Base-by-base conservation (phyloP, 805 yeast species). In the Candida silvicultrix region DNA sequence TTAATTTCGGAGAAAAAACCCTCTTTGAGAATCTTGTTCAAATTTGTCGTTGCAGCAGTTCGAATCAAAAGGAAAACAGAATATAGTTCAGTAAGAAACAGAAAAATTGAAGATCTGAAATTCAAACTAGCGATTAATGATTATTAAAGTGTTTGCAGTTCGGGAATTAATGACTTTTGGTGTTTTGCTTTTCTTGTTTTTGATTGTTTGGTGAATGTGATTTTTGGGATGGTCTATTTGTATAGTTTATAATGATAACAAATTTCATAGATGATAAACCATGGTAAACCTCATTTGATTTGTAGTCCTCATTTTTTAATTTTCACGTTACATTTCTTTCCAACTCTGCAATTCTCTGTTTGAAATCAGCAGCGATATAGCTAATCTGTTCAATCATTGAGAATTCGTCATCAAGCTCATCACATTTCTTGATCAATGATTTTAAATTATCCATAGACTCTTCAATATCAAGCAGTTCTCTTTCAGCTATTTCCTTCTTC, bases 351-450 rank as follows among this genome's bases (percentile, higher is more conserved):
- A 74, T 49, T 42, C 80, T 53, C 6, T 48, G 42, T 42, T 67
- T 68, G 50, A 75, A 75, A 31, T 70, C 78, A 2, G 52, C 49
- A 6, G 73, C 71, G 45, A 69, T 69, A 51, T 50, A 43, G 37
- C 59, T 66, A 42, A 80, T 63, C 49, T 77, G 81, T 45, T 74
- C 73, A 36, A 80, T 51, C 49, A 76, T 78, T 55, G 66, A 49
- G 45, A 78, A 74, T 40, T 76, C 78, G 44, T 55, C 52, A 48
- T 81, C 84, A 23, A 83, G 53, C 2, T 70, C 74, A 29, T 71
- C 68, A 55, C 86, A 79, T 42, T 68, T 60, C 5, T 51, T 52
- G 18, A 78, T 49, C n/a, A 77, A 41, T 3, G 48, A 47, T 38
- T 74, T 73, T 9, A 77, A 65, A 6, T 60, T 58, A 3, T 57